Conservation (phyloP, 148 eudicot genomes). For the Rhododendron ferrugineum region DNA sequence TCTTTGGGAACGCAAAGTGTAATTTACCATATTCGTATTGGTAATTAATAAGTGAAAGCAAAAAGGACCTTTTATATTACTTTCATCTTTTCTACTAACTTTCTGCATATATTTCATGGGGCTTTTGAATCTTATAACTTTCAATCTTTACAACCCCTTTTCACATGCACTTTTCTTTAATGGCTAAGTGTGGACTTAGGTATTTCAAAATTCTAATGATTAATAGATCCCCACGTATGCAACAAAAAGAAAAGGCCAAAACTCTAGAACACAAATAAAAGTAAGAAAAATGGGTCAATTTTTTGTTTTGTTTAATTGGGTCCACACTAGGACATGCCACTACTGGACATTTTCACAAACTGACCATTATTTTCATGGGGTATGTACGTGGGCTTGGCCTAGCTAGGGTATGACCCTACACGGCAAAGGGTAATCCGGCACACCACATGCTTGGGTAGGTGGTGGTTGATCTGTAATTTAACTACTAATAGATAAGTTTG, state of each 20-base stretch:
- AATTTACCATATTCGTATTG: background rate
- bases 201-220: background rate
- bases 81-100: slow-evolving; percentile 1
- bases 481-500: background rate
- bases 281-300: background rate
- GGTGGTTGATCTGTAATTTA: slow-evolving; percentile 7
- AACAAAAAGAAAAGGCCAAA: slow-evolving; percentile 8
- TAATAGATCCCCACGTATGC: slow-evolving; percentile 9
- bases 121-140: background rate
- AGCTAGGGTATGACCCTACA: slow-evolving; percentile 26
- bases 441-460: slow-evolving; percentile 30
- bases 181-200: background rate
- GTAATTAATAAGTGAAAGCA: background rate
- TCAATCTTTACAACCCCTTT: background rate
- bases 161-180: background rate
- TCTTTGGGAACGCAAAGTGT: background rate
- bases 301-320: background rate
- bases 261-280: background rate
- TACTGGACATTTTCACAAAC: slow-evolving; percentile 6
- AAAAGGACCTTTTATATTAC: background rate
- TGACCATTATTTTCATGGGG: slow-evolving; percentile 2
- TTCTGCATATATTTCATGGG: slow-evolving; percentile 1
- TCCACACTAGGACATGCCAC: background rate
- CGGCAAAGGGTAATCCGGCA: slow-evolving; percentile 26
- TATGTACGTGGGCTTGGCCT: background rate